Base-by-base conservation (phyloP, 2,329 filamentous ascomycete species). In the Ramularia collo-cygni region DNA sequence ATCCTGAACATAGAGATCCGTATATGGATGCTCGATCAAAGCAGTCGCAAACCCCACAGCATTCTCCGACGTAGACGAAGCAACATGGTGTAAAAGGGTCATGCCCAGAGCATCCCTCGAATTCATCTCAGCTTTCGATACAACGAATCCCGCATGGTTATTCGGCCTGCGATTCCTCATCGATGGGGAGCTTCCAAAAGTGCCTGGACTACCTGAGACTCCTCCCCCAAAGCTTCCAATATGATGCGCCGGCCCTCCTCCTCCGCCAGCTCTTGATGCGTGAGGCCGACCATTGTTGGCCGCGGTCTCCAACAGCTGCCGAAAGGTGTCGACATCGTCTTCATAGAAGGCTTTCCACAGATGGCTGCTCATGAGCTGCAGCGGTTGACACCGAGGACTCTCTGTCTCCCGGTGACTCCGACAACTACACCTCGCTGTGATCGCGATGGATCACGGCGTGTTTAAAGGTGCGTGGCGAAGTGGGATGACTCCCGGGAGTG, bases 311-410 rank as follows among this genome's bases (percentile, higher is more conserved):
- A 98, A 76, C 62, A 93, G 77, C 71, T 83, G 83, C 70, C 85
- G 83, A 76, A 98, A 96, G 62, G 72, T 80, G 64, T 94, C 89
- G 79, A 95, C 84, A 79, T 98, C 88, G 76, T 95, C 85, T 79
- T 95, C 84, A 74, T 93, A 83, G 65, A 90, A 96, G 65, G 79
- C 86, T 76, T 88, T 89, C 90, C 90, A 95, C 66, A 98, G 80
- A 77, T 84, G 78, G 72, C 88, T 83, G 82, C 86, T 96, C 90
- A 96, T 92, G 53, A 79, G 79, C 79, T 61, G 53, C 51, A 54
- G 48, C 51, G 39, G 47, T 24, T 54, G 50, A 56, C 46, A 47
- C 48, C 32, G 42, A 46, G 55, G 60, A 58, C n/a, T n/a, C n/a
- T n/a, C n/a, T 60, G 60, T 53, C 44, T 57, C 62, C 50, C 69